Evolutionary conservation across 2,329 filamentous ascomycete species (phyloP).

Genomic region (Reticulascus tulasneorum): DNA sequence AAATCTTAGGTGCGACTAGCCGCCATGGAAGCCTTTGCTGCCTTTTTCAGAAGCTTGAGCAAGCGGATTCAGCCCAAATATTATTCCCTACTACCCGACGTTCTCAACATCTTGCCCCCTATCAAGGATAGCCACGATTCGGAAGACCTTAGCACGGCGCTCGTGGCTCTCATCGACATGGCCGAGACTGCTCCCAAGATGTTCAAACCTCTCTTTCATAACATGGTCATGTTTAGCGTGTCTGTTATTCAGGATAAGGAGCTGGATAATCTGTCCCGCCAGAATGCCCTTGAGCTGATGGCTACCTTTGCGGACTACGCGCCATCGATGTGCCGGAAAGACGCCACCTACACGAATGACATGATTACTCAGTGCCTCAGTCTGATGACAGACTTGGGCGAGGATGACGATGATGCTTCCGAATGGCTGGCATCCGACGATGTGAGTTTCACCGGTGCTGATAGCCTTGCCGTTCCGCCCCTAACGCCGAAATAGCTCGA

Average conservation of each 20-base stretch:
- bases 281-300: constrained; percentile 96
- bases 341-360: constrained; percentile 83
- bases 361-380: constrained; percentile 99
- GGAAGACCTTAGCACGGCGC: constrained; percentile 83
- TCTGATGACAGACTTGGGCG: constrained; percentile 93
- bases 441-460: constrained; percentile 43
- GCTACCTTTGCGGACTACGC: constrained; percentile 95
- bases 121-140: constrained; percentile 90
- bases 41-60: constrained; percentile 86
- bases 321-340: constrained; percentile 91
- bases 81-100: constrained; percentile 79
- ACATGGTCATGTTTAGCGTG: constrained; percentile 87
- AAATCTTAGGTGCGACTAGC: constrained; percentile 83
- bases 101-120: constrained; percentile 90
- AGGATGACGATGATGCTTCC: constrained; percentile 88
- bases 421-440: constrained; percentile 95
- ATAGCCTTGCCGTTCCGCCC: constrained; percentile 1
- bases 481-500: constrained; percentile 61
- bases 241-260: constrained; percentile 96
- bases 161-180: constrained; percentile 88
- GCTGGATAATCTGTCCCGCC: constrained; percentile 80
- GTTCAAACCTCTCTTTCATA: constrained; percentile 94
- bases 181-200: constrained; percentile 94
- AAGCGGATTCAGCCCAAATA: constrained; percentile 91
- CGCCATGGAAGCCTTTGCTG: constrained; percentile 93